These are phyloP conservation scores for Massariosphaeria phaeospora DNA, from an alignment of 495 filamentous ascomycete genomes.

Conservation along the genomic window DNA sequence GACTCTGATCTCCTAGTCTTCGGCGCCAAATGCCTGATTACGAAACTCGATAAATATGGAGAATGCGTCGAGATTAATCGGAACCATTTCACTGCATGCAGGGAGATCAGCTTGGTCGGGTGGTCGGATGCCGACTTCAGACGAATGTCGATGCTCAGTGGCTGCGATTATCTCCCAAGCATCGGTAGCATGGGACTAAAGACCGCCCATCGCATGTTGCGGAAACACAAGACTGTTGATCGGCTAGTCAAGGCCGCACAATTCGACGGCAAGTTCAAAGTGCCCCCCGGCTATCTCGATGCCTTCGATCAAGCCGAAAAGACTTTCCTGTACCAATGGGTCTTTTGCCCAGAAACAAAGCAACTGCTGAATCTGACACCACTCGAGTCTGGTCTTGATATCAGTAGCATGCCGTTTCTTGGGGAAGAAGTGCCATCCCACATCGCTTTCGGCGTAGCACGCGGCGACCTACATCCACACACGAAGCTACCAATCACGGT, in stretches of 20 bases:
- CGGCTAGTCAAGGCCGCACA: constrained; percentile 72
- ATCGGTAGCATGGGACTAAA: constrained; percentile 85
- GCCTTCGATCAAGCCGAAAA: constrained; percentile 78
- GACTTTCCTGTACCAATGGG: constrained; percentile 90
- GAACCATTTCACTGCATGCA: constrained; percentile 77
- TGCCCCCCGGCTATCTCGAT: constrained; percentile 73
- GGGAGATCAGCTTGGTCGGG: constrained; percentile 79
- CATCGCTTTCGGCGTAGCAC: constrained; percentile 70
- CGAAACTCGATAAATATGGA: constrained; percentile 90
- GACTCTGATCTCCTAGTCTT: constrained; percentile 97
- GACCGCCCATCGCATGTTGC: constrained; percentile 83
- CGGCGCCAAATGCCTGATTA: constrained; percentile 81
- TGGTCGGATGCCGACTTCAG: constrained; percentile 92
- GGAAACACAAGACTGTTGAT: constrained; percentile 83
- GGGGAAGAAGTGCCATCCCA: constrained; percentile 63
- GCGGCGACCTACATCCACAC: constrained; percentile 81
- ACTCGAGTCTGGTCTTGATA: constrained; percentile 54
- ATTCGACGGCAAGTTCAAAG: constrained; percentile 76
- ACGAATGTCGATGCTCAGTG: constrained; percentile 92
- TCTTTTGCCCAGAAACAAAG: constrained; percentile 73
- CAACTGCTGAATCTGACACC: constrained; percentile 67
- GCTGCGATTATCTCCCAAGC: constrained; percentile 90
- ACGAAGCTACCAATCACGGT: constrained; percentile 56
- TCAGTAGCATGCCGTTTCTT: constrained; percentile 70
- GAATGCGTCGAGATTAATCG: constrained; percentile 89